phyloP scores from a whole-genome alignment of 2,329 filamentous ascomycete genomes.

The Penicillium sp. region DNA sequence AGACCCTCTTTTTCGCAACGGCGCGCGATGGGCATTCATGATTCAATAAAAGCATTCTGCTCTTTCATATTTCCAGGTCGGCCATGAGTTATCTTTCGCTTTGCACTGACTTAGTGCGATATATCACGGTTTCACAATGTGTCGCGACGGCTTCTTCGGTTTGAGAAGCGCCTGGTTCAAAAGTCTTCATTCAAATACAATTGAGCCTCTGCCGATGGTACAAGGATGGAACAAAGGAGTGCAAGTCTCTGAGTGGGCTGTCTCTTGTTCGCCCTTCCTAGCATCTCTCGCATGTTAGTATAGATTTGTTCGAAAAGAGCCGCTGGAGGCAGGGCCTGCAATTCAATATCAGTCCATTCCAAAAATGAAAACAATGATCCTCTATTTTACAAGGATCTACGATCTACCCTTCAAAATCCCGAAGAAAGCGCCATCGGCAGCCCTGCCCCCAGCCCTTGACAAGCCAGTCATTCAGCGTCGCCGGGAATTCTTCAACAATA shows the following conservation, averaged over 20 bases:
- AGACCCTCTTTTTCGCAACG: background rate
- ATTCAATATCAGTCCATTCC: background rate
- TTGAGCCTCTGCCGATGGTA: background rate
- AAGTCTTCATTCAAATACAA: too few species aligned
- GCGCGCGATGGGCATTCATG: background rate
- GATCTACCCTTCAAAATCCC: background rate
- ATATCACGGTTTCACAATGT: background rate
- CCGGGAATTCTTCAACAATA: constrained; percentile 31
- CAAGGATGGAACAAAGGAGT: background rate
- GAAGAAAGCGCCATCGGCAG: constrained; percentile 28
- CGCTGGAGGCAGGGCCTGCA: background rate
- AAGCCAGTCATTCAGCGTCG: constrained; percentile 32
- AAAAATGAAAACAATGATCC: background rate
- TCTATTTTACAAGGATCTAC: background rate
- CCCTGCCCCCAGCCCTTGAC: constrained; percentile 24
- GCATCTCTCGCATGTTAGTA: background rate
- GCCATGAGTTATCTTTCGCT: background rate
- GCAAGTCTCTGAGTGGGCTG: background rate
- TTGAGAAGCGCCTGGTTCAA: background rate
- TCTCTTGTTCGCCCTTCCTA: background rate
- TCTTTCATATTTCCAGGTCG: background rate
- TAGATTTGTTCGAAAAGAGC: background rate
- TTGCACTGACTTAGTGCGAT: background rate
- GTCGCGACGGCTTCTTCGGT: background rate
- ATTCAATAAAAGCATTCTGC: background rate